phyloP scores from a whole-genome alignment of 1,284 basidiomycete genomes.

The Sporisorium graminicola region DNA sequence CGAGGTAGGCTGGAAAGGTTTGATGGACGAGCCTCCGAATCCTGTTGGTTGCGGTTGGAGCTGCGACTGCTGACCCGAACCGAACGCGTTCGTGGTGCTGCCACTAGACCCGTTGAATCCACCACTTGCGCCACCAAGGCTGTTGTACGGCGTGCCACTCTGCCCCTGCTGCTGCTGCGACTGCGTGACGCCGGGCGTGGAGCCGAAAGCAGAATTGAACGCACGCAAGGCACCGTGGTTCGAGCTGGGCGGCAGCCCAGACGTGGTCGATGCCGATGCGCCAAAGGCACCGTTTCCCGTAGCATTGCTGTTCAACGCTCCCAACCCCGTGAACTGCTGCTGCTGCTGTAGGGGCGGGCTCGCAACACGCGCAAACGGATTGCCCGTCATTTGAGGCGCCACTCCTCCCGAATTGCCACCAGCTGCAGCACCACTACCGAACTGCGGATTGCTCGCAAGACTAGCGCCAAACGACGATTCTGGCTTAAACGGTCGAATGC shows the following conservation, averaged over 20 bases:
- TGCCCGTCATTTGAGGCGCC: conserved; percentile 50
- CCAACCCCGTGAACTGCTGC: conserved; percentile 18
- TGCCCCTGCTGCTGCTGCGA: conserved; percentile 24
- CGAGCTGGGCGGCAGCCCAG: conserved; percentile 10
- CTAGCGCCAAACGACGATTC: conserved; percentile 53
- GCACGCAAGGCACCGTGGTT: conserved; percentile 22
- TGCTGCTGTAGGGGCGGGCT: conserved; percentile 19
- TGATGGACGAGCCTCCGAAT: conserved; percentile 52
- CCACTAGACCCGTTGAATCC: neutral
- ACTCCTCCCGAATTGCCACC: conserved; percentile 9
- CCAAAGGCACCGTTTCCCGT: neutral
- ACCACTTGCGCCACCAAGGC: neutral
- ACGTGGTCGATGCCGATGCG: conserved; percentile 8
- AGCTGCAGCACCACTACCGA: conserved; percentile 7
- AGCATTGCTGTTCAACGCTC: conserved; percentile 10
- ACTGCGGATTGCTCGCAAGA: conserved; percentile 35
- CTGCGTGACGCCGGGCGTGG: neutral
- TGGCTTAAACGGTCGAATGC: conserved; percentile 55
- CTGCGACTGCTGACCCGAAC: conserved; percentile 11
- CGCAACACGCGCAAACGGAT: conserved; percentile 50
- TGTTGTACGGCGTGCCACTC: conserved; percentile 1
- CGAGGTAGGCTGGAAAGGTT: conserved; percentile 65
- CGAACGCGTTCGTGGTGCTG: conserved; percentile 2
- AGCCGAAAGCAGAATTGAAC: conserved; percentile 29
- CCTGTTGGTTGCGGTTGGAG: conserved; percentile 57